Evolutionary conservation across 768 basidiomycete species (phyloP), one percentile per base, ranked within the genome.

Genomic region (Kwoniella europaea): DNA sequence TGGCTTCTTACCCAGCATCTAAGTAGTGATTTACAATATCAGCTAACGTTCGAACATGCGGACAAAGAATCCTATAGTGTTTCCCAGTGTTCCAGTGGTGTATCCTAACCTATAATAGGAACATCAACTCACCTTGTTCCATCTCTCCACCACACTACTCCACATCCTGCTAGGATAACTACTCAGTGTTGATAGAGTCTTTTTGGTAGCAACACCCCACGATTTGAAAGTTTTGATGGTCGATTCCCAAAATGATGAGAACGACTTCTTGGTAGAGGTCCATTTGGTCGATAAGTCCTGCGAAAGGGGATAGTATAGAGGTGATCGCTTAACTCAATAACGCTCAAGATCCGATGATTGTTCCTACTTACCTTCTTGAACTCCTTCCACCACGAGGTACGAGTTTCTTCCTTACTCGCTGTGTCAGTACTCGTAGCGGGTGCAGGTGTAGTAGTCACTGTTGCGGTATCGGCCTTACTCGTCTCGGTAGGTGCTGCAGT

Each of bases 81-180:
- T 35, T 35, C 6, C 35, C 6, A 35, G 35, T 35, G 35, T 35
- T 35, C 35, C 35, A 35, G 35, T 35, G 35, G 35, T 35, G 35
- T 35, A 35, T 35, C 7, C 35, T 35, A 7, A 35, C 5, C 35
- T 35, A 35, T 35, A 35, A 35, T 35, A 35, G 35, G 35, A 35
- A 35, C 46, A 50, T 15, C 18, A 18, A 61, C 59, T 43, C 42
- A 61, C 59, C 5, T 20, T 43, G 12, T 61, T 61, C 59, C 59
- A 61, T 20, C 41, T 22, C n/a, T 10, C 18, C 0, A 61, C 42
- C 15, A 61, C 41, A n/a, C 15, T 27, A 44, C 59, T 61, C 59
- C 59, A 61, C n/a, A 61, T 20, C 22, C 46, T 44, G 43, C 59
- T 61, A n/a, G 59, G 59, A 61, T 42, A 43, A 61, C n/a, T 43